Percentiles rank a stretch among this genome's conserved stretches.
These are phyloP conservation scores for Entonaema liquescens DNA, from an alignment of 495 filamentous ascomycete species.

Conservation along the genomic window DNA sequence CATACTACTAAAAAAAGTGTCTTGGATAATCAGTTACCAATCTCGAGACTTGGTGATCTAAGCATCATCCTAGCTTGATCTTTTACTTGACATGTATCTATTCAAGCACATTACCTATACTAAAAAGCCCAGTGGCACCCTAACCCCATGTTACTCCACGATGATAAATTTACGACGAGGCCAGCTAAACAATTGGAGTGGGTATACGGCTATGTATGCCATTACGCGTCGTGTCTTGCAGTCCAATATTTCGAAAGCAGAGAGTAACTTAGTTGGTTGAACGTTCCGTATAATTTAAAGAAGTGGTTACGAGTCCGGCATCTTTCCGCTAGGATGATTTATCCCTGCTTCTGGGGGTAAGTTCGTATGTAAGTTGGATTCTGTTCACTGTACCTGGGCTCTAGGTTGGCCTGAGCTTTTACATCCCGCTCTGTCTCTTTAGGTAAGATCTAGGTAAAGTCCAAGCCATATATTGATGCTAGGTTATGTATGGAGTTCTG, in stretches of 20 bases:
- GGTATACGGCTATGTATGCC: neutral
- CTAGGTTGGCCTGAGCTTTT: neutral
- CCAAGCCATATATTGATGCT: too few species aligned
- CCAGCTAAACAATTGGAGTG: neutral
- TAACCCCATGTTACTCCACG: too few species aligned
- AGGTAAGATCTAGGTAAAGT: too few species aligned
- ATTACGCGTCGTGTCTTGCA: neutral
- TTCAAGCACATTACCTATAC: too few species aligned
- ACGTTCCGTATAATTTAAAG: neutral
- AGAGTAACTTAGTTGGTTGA: neutral
- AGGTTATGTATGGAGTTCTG: neutral
- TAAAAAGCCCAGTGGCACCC: too few species aligned
- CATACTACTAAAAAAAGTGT: too few species aligned
- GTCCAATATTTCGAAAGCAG: neutral
- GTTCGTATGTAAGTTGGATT: neutral
- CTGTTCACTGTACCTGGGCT: neutral
- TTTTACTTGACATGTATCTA: too few species aligned
- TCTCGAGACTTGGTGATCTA: too few species aligned
- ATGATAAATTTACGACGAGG: too few species aligned
- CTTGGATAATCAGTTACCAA: too few species aligned
- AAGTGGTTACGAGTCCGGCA: neutral
- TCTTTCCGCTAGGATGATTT: neutral
- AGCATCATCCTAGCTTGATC: too few species aligned
- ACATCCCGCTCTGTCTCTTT: neutral
- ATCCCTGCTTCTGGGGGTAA: neutral